Evolutionary conservation across 768 basidiomycete species (phyloP).

Genomic region (Amanita muscaria): DNA sequence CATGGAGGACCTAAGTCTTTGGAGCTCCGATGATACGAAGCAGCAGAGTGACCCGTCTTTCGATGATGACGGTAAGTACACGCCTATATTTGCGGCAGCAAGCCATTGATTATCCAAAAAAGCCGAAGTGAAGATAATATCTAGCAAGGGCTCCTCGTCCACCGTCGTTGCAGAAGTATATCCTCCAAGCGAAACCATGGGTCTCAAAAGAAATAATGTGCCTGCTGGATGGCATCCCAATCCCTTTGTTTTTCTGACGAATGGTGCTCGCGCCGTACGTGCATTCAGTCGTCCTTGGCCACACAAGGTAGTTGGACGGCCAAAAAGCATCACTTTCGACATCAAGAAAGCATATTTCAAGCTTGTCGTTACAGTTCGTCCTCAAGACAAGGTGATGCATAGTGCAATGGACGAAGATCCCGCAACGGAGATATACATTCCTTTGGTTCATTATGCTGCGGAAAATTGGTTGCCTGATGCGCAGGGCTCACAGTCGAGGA

Average conservation of each 20-base stretch:
- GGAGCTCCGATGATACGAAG: conserved; percentile 65
- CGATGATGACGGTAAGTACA: conserved; percentile 6
- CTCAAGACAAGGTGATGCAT: conserved; percentile 40
- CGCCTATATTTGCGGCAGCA: too few species aligned
- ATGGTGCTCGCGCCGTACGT: conserved; percentile 76
- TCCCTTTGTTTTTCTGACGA: conserved; percentile 66
- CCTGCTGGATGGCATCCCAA: conserved; percentile 32
- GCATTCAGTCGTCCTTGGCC: conserved; percentile 88
- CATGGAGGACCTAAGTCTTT: conserved; percentile 88
- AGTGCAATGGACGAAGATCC: conserved; percentile 21
- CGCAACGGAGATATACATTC: conserved; percentile 82
- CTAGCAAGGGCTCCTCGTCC: neutral
- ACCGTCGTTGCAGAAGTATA: neutral
- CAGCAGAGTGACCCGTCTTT: conserved; percentile 13
- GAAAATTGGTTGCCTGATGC: conserved; percentile 5
- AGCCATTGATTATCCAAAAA: neutral
- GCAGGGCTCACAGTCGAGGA: neutral
- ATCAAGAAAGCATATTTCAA: conserved; percentile 62
- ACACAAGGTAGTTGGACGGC: conserved; percentile 59
- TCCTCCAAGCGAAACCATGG: neutral
- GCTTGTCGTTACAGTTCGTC: conserved; percentile 52
- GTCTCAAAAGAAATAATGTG: neutral
- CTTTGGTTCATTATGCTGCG: conserved; percentile 81
- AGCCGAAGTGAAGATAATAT: neutral
- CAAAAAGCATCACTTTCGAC: conserved; percentile 65